These are phyloP conservation scores for Taphrina communis DNA, from an alignment of 1,139 yeast species.

Conservation along the genomic window DNA sequence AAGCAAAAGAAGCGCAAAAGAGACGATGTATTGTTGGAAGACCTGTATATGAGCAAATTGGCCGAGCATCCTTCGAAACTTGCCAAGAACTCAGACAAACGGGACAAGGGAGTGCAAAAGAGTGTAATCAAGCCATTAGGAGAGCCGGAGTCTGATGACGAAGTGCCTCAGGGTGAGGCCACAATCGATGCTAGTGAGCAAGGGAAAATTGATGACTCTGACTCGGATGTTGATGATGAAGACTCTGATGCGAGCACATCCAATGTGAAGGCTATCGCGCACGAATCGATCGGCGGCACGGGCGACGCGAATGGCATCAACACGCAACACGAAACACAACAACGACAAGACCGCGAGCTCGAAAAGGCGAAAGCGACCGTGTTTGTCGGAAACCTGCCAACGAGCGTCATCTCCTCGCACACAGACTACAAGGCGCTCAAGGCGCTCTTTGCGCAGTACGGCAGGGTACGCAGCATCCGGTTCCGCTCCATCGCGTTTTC, in stretches of 20 bases:
- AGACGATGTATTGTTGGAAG: conserved; percentile 45
- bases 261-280: background rate
- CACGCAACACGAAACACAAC: conserved; percentile 53
- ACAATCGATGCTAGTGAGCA: conserved; percentile 44
- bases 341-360: conserved; percentile 70
- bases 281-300: background rate
- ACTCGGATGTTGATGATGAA: conserved; percentile 45
- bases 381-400: conserved; percentile 85
- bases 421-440: conserved; percentile 47
- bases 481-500: conserved; percentile 92
- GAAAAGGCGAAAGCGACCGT: conserved; percentile 87
- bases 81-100: conserved; percentile 25
- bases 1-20: conserved; percentile 41
- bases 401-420: conserved; percentile 69
- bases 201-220: conserved; percentile 38
- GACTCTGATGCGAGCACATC: conserved; percentile 3
- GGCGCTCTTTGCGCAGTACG: conserved; percentile 54
- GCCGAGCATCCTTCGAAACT: conserved; percentile 43
- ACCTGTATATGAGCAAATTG: conserved; percentile 48
- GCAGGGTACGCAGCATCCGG: conserved; percentile 74
- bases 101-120: background rate
- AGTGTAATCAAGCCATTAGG: conserved; percentile 2
- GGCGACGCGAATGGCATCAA: conserved; percentile 28
- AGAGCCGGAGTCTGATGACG: conserved; percentile 45
- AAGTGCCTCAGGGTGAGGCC: conserved; percentile 45